Evolutionary conservation across 441 rosid genomes (phyloP).

Genomic region (Populus tomentosa): DNA sequence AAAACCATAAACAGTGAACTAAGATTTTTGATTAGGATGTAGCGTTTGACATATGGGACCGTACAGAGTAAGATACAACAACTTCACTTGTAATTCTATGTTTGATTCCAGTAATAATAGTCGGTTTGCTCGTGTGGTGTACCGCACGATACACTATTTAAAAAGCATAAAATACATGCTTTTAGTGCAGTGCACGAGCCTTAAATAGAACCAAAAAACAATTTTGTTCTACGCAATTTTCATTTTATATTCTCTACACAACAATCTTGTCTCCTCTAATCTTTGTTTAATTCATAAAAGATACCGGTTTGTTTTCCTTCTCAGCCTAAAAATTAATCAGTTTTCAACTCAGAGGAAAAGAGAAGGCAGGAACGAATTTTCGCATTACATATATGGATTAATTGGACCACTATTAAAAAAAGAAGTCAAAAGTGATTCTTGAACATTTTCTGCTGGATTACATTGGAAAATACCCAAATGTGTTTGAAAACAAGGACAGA

Average conservation of each 20-base stretch:
- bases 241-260: not conserved
- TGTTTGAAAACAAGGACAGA: conserved; percentile 5
- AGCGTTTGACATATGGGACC: not conserved
- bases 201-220: not conserved
- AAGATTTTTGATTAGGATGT: conserved; percentile 21
- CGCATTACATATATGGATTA: not conserved
- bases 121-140: not conserved
- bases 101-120: not conserved
- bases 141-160: not conserved
- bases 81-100: too few species aligned
- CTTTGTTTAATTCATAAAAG: not conserved
- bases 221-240: not conserved
- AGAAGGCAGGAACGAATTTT: too few species aligned
- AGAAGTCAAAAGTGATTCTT: conserved; percentile 11
- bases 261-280: not conserved
- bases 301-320: too few species aligned
- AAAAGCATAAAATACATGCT: not conserved
- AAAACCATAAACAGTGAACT: conserved; percentile 3
- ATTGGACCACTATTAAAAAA: not conserved
- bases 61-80: not conserved
- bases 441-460: conserved; percentile 11
- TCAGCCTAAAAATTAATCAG: too few species aligned
- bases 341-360: too few species aligned
- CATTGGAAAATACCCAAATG: not conserved
- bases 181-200: not conserved